Evolutionary conservation across 768 basidiomycete genomes (phyloP), one percentile per base, ranked within the genome.

Genomic region (Pleurotus tuber-regium): DNA sequence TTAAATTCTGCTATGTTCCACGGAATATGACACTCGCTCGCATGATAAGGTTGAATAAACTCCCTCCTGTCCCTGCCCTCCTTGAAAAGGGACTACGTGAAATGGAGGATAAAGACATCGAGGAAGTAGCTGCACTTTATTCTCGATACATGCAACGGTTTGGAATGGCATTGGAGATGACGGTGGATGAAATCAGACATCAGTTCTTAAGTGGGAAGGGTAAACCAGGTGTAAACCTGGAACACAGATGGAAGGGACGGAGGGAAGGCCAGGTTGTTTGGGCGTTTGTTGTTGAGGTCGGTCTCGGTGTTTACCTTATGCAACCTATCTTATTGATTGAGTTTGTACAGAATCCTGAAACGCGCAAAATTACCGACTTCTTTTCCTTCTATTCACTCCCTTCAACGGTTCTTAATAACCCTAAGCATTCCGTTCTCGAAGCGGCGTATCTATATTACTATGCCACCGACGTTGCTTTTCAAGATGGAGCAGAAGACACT

Each of bases 401-500:
- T 0, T 98, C 96, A 4, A 89, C 92, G 1, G 84, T 98, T 54
- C 92, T 98, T 64, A 79, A 82, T 47, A 83, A 82, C 58, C 55
- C 75, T n/a, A 89, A 85, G 57, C 70, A 93, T 63, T 75, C 78
- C 16, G 61, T 82, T 24, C 79, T 99, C 33, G 86, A 99, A 58
- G 96, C 95, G 0, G 96, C 92, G 9, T 99, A 98, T 69, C 76
- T 98, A 19, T 98, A 83, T 68, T 98, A 98, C 70, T 98, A 98
- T 62, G 97, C 92, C 16, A 87, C 89, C 5, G 86, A 89, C 44
- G 76, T 73, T 4, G 89, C 84, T 2, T 85, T 92, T 56, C 65
- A 77, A 46, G 73, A 78, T 16, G 79, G 71, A 6, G 76, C 79
- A 26, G 84, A 90, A 47, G 77, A 78, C n/a, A 79, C 81, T 38